These are phyloP conservation scores for Apiospora pterosperma DNA, from an alignment of 2,329 filamentous ascomycete genomes.

Conservation along the genomic window DNA sequence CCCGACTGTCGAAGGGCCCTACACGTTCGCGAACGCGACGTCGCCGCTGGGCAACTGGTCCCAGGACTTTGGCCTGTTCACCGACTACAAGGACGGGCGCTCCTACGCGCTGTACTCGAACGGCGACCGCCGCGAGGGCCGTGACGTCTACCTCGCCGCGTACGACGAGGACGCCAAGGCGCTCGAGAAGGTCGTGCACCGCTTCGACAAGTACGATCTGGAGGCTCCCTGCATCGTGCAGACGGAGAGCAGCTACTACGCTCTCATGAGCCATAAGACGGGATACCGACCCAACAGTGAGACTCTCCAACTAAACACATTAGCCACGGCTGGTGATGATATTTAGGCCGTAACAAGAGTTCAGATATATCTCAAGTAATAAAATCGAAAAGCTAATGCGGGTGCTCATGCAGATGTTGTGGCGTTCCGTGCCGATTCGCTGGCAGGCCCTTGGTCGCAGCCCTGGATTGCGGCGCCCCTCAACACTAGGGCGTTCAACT, in stretches of 20 bases:
- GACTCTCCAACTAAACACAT: not conserved
- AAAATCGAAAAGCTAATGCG: conserved; percentile 5
- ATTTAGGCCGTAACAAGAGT: not conserved
- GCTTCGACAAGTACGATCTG: conserved; percentile 57
- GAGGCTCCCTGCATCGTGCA: conserved; percentile 59
- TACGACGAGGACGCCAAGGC: conserved; percentile 51
- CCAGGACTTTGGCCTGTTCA: conserved; percentile 59
- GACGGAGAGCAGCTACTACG: conserved; percentile 57
- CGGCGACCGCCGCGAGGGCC: conserved; percentile 49
- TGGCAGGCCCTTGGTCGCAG: conserved; percentile 51
- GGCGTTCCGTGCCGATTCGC: conserved; percentile 48
- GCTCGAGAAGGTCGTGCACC: conserved; percentile 48
- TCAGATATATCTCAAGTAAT: too few species aligned
- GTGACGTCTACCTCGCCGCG: conserved; percentile 54
- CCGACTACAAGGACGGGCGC: conserved; percentile 54
- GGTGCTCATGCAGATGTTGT: conserved; percentile 39
- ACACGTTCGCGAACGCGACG: conserved; percentile 50
- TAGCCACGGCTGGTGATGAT: not conserved
- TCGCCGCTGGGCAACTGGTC: conserved; percentile 59
- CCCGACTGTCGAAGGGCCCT: conserved; percentile 50
- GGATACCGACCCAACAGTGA: conserved; percentile 57
- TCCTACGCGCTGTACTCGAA: conserved; percentile 59
- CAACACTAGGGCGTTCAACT: conserved; percentile 50
- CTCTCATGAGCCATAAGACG: conserved; percentile 61
- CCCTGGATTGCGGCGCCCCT: conserved; percentile 48